Percentiles rank a stretch among this genome's conserved stretches.
Conservation (phyloP, 768 basidiomycete genomes). For the Heimioporus sp. region DNA sequence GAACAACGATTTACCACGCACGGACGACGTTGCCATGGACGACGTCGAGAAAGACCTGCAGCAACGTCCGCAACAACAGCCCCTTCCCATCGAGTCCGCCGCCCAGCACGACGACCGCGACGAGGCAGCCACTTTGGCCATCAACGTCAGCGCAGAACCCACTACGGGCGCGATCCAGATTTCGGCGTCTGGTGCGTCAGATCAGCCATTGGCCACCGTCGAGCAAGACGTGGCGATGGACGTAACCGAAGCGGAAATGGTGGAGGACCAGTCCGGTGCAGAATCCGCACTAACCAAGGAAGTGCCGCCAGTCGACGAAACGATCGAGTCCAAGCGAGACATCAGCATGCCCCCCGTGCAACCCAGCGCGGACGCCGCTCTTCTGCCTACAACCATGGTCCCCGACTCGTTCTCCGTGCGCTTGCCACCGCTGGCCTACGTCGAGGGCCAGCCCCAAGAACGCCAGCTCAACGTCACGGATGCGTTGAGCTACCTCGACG, state of each 20-base stretch:
- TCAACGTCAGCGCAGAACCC: conserved; percentile 14
- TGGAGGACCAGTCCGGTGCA: conserved; percentile 5
- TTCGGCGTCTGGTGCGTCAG: conserved; percentile 9
- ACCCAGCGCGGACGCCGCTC: conserved; percentile 13
- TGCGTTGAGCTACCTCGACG: conserved; percentile 61
- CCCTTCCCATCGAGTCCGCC: not conserved
- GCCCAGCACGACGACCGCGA: conserved; percentile 3
- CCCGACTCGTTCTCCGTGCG: conserved; percentile 11
- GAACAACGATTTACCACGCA: not conserved
- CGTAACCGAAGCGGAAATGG: conserved; percentile 15
- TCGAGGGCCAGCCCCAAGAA: conserved; percentile 29
- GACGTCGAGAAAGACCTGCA: conserved; percentile 18
- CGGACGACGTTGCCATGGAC: conserved; percentile 19
- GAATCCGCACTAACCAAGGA: conserved; percentile 5
- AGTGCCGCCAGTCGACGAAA: conserved; percentile 10
- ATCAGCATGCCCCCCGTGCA: conserved; percentile 23
- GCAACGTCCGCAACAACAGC: conserved; percentile 1
- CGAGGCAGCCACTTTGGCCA: not conserved
- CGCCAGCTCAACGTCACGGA: conserved; percentile 60
- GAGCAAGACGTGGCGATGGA: conserved; percentile 26
- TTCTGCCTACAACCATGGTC: conserved; percentile 6
- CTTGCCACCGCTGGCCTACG: conserved; percentile 20
- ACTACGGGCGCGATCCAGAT: not conserved
- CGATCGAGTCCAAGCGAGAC: conserved; percentile 18
- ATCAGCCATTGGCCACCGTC: conserved; percentile 23